These are phyloP conservation scores for Corymbia calophylla DNA, from an alignment of 441 rosid genomes.

Conservation along the genomic window DNA sequence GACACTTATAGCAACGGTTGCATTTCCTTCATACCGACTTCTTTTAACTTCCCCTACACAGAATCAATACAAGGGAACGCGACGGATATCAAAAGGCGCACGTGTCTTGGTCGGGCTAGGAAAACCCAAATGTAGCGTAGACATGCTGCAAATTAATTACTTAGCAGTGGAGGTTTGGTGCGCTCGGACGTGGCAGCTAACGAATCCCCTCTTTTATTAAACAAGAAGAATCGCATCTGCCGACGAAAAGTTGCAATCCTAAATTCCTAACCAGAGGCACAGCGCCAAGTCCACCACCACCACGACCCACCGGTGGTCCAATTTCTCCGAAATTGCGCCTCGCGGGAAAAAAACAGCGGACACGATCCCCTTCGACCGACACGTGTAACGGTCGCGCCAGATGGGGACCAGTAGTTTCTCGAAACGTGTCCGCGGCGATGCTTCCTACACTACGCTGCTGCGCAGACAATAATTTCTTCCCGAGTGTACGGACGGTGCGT, in stretches of 20 bases:
- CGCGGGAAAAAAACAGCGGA: not conserved
- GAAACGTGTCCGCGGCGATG: not conserved
- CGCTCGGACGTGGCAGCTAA: not conserved
- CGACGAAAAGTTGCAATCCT: not conserved
- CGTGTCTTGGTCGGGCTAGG: not conserved
- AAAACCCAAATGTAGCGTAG: not conserved
- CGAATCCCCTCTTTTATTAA: not conserved
- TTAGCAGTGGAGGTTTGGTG: not conserved
- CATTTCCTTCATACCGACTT: no score
- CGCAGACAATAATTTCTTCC: not conserved
- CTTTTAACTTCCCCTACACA: accelerated
- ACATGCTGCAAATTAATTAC: not conserved
- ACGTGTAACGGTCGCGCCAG: not conserved
- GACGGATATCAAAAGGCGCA: accelerated
- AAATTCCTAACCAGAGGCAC: not conserved
- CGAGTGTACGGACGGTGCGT: not conserved
- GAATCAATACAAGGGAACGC: not conserved
- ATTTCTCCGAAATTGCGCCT: not conserved
- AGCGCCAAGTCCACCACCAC: not conserved
- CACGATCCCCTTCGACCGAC: not conserved
- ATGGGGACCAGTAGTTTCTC: not conserved
- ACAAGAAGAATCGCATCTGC: not conserved
- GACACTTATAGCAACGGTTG: accelerated
- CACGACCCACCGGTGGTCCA: not conserved
- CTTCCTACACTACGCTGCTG: not conserved